A percentile compares a stretch with the other conserved stretches of the same genome.
Evolutionary conservation across 495 filamentous ascomycete genomes (phyloP).

Genomic region (Acidiella bohemica): DNA sequence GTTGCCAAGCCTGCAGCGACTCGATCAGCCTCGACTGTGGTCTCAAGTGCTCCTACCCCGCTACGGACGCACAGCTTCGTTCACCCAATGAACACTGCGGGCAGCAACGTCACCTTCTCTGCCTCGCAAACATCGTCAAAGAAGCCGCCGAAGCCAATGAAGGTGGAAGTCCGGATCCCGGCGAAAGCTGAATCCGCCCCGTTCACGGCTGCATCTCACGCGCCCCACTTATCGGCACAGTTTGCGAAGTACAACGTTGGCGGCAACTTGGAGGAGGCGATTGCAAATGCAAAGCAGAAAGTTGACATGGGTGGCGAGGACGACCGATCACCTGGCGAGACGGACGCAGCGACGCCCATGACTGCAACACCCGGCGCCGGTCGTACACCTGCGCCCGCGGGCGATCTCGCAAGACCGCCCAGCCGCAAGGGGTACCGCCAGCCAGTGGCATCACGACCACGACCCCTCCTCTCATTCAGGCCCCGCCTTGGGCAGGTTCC

Average conservation of each 20-base stretch:
- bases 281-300: constrained; percentile 43
- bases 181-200: not conserved
- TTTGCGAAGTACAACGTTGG: constrained; percentile 50
- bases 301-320: constrained; percentile 37
- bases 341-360: constrained; percentile 25
- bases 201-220: constrained; percentile 51
- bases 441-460: constrained; percentile 5
- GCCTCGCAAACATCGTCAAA: not conserved
- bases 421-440: constrained; percentile 20
- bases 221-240: constrained; percentile 61
- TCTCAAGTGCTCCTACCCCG: constrained; percentile 39
- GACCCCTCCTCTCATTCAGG: no score
- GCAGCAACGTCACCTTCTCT: not conserved
- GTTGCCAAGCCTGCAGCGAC: constrained; percentile 5
- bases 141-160: not conserved
- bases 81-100: constrained; percentile 14
- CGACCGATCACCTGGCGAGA: constrained; percentile 4
- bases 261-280: constrained; percentile 48
- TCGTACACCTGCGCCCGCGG: constrained; percentile 1
- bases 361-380: not conserved
- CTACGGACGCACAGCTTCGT: constrained; percentile 4
- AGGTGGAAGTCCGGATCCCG: not conserved
- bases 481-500: no score
- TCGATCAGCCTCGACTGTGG: constrained; percentile 4
- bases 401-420: constrained; percentile 5